Percentiles rank a stretch among this genome's conserved stretches.
These are phyloP conservation scores for Pachysandra terminalis DNA, from an alignment of 164 flowering plant species.

Conservation along the genomic window DNA sequence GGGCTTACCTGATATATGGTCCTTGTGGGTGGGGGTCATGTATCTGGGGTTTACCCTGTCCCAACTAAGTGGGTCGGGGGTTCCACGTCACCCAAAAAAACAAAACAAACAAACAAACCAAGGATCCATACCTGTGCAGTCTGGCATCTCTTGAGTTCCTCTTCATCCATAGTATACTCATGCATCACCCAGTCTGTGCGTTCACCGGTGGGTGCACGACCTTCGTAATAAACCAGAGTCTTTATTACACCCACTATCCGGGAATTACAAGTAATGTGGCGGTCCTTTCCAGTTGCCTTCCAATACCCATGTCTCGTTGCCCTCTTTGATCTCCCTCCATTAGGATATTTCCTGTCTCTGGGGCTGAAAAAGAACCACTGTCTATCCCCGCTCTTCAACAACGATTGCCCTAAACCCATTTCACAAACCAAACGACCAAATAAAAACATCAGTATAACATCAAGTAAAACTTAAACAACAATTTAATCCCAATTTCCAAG, in stretches of 20 bases:
- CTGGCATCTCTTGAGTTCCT: conserved; percentile 76
- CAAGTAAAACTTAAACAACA: background rate
- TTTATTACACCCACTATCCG: conserved; percentile 77
- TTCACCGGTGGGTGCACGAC: conserved; percentile 80
- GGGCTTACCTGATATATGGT: too few relatives aligned
- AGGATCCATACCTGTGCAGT: conserved; percentile 41
- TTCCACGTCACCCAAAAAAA: too few relatives aligned
- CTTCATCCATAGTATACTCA: conserved; percentile 81
- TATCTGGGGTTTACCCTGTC: too few relatives aligned
- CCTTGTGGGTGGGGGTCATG: too few relatives aligned
- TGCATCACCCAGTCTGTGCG: conserved; percentile 99
- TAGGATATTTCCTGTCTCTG: conserved; percentile 83
- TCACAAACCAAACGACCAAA: background rate
- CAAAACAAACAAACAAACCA: too few relatives aligned
- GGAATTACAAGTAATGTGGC: conserved; percentile 46
- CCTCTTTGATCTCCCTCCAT: conserved; percentile 75
- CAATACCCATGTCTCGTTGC: conserved; percentile 84
- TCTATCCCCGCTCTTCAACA: conserved; percentile 71
- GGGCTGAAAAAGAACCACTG: conserved; percentile 94
- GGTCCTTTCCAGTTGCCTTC: conserved; percentile 97
- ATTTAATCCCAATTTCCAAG: too few relatives aligned
- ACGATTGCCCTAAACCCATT: conserved; percentile 34
- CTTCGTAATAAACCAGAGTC: conserved; percentile 76
- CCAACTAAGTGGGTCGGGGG: too few relatives aligned
- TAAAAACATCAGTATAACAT: background rate